phyloP scores from a whole-genome alignment of 345 rosid species.

The Hibiscus syriacus region DNA sequence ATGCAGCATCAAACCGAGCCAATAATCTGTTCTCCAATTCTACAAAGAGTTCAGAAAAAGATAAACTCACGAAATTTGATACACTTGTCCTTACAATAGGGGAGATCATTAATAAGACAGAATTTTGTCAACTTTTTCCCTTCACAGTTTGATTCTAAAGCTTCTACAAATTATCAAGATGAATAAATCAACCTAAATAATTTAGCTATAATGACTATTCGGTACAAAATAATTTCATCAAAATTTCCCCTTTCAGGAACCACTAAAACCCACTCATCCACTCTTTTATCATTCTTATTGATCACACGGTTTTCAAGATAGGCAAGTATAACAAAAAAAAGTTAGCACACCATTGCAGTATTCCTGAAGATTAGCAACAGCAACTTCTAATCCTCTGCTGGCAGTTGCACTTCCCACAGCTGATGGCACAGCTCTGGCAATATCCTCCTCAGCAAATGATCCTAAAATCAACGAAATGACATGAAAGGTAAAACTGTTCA shows the following conservation, averaged over 20 bases:
- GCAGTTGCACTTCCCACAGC: conserved; percentile 82
- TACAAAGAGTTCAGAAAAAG: conserved; percentile 20
- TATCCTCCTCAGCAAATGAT: conserved; percentile 97
- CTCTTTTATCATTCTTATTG: neutral
- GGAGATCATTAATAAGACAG: neutral
- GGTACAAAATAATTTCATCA: neutral
- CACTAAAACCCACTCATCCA: neutral
- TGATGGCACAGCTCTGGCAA: conserved; percentile 61
- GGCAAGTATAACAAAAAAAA: conserved; percentile 13
- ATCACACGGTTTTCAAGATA: neutral
- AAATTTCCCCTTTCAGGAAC: neutral
- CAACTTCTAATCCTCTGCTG: conserved; percentile 96
- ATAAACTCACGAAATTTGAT: neutral
- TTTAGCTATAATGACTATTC: neutral
- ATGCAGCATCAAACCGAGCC: conserved; percentile 93
- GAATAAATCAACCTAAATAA: neutral
- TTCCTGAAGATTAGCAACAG: conserved; percentile 98
- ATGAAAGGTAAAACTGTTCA: neutral
- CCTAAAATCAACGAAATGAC: conserved; percentile 40
- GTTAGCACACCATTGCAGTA: conserved; percentile 87
- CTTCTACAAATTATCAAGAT: neutral
- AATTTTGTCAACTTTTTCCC: neutral
- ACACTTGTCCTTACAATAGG: neutral
- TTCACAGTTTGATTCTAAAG: neutral
- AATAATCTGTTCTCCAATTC: conserved; percentile 97